Conservation (phyloP, 495 filamentous ascomycete species). For the Xylaria grammica region DNA sequence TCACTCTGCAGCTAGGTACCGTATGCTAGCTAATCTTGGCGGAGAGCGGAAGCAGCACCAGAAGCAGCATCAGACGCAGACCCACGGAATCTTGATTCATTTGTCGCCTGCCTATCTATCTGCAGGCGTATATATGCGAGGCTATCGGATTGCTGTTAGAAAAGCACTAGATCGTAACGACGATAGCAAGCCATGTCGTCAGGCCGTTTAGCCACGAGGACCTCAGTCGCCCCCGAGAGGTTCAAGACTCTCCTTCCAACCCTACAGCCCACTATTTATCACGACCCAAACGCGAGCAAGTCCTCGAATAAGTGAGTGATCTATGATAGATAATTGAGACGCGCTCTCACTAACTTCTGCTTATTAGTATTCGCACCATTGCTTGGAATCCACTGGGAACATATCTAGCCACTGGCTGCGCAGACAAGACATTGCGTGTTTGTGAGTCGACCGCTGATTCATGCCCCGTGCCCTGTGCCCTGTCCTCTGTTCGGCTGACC, state of each 20-base stretch:
- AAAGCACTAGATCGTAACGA: too few species aligned
- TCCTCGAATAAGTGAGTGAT: constrained; percentile 33
- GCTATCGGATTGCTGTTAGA: not conserved
- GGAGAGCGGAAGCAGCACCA: not conserved
- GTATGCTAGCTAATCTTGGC: constrained; percentile 2
- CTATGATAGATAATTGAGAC: not conserved
- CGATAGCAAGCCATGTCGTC: constrained; percentile 7
- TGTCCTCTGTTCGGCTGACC: constrained; percentile 9
- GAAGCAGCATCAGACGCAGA: not conserved
- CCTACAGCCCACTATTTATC: constrained; percentile 38
- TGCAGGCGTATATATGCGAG: not conserved
- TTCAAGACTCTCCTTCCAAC: constrained; percentile 36
- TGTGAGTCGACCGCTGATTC: constrained; percentile 39
- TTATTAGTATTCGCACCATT: constrained; percentile 65
- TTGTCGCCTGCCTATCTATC: too few species aligned
- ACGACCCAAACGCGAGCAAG: constrained; percentile 34
- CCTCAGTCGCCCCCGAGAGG: constrained; percentile 38
- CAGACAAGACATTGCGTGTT: constrained; percentile 81
- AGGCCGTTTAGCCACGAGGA: constrained; percentile 29
- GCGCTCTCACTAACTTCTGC: not conserved
- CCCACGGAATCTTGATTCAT: too few species aligned
- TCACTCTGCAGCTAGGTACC: not conserved
- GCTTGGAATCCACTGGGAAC: constrained; percentile 90
- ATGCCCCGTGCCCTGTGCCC: not conserved
- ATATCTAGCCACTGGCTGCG: constrained; percentile 83